Conservation (phyloP, 2,329 filamentous ascomycete genomes). For the Fusarium sp. region DNA sequence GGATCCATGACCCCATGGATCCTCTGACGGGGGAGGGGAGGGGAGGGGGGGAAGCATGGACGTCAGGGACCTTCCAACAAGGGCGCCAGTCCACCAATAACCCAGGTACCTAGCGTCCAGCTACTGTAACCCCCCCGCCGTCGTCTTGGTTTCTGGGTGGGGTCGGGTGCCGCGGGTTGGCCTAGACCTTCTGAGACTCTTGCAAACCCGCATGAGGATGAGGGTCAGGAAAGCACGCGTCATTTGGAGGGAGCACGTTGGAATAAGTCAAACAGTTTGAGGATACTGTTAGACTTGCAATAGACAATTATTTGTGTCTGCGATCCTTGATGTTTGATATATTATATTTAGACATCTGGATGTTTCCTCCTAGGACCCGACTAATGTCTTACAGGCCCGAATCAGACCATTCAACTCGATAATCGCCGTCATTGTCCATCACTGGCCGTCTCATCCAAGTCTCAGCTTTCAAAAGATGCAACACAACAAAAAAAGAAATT, state of each 20-base stretch:
- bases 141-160: constrained; percentile 17
- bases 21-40: not conserved
- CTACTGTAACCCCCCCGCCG: constrained; percentile 33
- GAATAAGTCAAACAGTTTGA: not conserved
- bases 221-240: constrained; percentile 1
- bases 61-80: constrained; percentile 35
- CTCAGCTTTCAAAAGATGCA: constrained; percentile 6
- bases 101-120: constrained; percentile 35
- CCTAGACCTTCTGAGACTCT: constrained; percentile 36
- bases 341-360: not conserved
- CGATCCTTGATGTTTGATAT: not conserved
- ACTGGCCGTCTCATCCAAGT: constrained; percentile 1
- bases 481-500: not conserved
- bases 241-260: not conserved
- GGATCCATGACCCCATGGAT: constrained; percentile 14
- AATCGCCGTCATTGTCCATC: constrained; percentile 13
- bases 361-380: not conserved
- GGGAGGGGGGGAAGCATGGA: not conserved
- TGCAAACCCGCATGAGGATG: not conserved
- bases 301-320: not conserved
- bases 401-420: not conserved
- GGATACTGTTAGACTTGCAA: not conserved
- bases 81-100: constrained; percentile 37
- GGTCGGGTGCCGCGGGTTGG: constrained; percentile 31
- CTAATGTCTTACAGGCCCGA: constrained; percentile 9